Evolutionary conservation across 2,329 filamentous ascomycete species (phyloP), one percentile per base, ranked within the genome.

Genomic region (Hypomyces perniciosus): DNA sequence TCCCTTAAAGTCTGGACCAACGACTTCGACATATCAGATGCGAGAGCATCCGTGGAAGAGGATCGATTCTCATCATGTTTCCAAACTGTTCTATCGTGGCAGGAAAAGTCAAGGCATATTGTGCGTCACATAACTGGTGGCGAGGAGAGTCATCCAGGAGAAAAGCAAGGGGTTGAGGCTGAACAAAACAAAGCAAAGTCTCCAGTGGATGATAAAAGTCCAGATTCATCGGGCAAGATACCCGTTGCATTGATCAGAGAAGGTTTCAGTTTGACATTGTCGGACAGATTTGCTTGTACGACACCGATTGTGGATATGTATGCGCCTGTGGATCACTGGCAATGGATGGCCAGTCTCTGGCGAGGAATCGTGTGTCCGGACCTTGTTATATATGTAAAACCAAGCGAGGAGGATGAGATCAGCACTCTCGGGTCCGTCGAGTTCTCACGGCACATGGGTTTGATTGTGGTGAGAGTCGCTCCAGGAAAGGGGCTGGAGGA

Each of bases 271-370:
- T 80, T 96, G 38, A 86, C 85, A 9, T 79, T 86, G 0, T 85
- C 88, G 1, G 88, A 96, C 64, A 74, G 77, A 44, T 92, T 86
- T 65, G 87, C 90, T 1, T 82, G 80, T 49, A 74, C 77, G 10
- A 83, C 91, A 40, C 85, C 87, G 1, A 90, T 95, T 57, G 73
- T 77, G 13, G 90, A 95, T 63, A 76, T 78, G 6, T 96, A 95
- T 66, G 80, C 83, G 12, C 84, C 88, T 0, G 78, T 87, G n/a
- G 90, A 95, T 61, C 92, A 97, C 70, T 97, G 92, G 90, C 88
- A 95, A 67, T 97, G 92, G 92, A 90, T 93, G 75, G 92, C 92
- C 34, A 92, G 88, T 40, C 79, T 96, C 26, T 97, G 92, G 92
- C 84, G 91, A 8, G 89, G 90, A 8, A 86, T 88, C 48, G 78